These are phyloP conservation scores for Didymella glomerata DNA, from an alignment of 2,329 filamentous ascomycete genomes.

Conservation along the genomic window DNA sequence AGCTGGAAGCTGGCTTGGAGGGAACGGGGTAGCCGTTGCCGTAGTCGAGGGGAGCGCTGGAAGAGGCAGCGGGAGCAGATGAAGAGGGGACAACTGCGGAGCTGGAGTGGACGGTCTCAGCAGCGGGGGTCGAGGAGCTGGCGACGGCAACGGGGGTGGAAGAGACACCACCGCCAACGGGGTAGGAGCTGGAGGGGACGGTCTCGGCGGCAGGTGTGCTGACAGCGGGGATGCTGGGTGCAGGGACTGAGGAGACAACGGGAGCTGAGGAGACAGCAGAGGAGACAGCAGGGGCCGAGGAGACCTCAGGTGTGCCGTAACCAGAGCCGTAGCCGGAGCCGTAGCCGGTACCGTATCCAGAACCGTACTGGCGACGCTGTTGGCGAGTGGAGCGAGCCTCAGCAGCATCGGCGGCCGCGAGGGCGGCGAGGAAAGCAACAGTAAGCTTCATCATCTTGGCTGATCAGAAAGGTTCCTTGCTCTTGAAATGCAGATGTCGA, in stretches of 20 bases:
- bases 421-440: constrained; percentile 44
- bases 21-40: constrained; percentile 21
- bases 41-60: constrained; percentile 17
- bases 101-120: background rate
- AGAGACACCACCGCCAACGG: constrained; percentile 3
- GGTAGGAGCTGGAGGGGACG: constrained; percentile 10
- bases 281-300: constrained; percentile 15
- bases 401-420: constrained; percentile 34
- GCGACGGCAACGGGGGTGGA: constrained; percentile 14
- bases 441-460: constrained; percentile 45
- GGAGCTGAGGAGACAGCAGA: constrained; percentile 13
- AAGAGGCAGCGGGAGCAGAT: constrained; percentile 19
- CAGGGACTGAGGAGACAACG: constrained; percentile 7
- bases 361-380: constrained; percentile 39
- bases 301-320: constrained; percentile 23
- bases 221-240: constrained; percentile 19
- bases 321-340: constrained; percentile 19
- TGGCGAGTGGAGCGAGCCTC: constrained; percentile 42
- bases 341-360: constrained; percentile 20
- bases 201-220: constrained; percentile 19
- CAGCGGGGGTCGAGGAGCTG: constrained; percentile 21
- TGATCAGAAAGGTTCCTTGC: constrained; percentile 32
- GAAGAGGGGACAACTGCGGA: constrained; percentile 7
- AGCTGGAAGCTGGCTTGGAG: constrained; percentile 17
- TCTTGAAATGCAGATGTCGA: constrained; percentile 30